These are phyloP conservation scores for Pleurotus sapidus DNA, from an alignment of 768 basidiomycete species.

Conservation along the genomic window DNA sequence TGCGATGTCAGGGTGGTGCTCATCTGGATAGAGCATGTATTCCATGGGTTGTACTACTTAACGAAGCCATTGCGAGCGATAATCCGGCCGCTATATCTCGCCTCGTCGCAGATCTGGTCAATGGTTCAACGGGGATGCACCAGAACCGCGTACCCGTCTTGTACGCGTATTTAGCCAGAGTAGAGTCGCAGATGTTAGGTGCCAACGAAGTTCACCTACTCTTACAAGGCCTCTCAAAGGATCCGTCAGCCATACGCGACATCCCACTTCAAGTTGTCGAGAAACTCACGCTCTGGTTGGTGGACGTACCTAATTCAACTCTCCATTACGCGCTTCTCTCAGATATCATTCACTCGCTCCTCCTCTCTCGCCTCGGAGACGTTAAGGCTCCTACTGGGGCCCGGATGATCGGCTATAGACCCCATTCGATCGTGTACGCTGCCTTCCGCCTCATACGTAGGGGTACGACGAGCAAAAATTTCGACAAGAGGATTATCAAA, in stretches of 20 bases:
- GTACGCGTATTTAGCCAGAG: not conserved
- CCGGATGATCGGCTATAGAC: constrained; percentile 30
- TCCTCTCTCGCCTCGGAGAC: constrained; percentile 23
- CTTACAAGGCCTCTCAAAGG: not conserved
- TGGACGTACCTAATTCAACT: not conserved
- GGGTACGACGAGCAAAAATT: constrained; percentile 29
- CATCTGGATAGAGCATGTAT: too few species aligned
- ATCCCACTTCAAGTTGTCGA: not conserved
- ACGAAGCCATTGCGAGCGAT: not conserved
- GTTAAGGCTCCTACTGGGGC: constrained; percentile 23
- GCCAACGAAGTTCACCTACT: not conserved
- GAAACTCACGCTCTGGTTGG: not conserved
- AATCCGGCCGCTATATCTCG: not conserved
- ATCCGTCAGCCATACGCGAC: not conserved
- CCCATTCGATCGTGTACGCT: constrained; percentile 32
- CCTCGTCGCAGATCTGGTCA: not conserved
- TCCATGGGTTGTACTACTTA: not conserved
- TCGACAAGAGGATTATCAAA: constrained; percentile 32
- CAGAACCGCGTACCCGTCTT: not conserved
- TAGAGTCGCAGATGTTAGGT: not conserved
- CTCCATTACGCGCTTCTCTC: constrained; percentile 7
- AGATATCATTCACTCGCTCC: constrained; percentile 14
- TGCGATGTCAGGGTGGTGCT: too few species aligned
- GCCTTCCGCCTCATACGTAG: constrained; percentile 43
- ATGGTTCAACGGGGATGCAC: not conserved